Evolutionary conservation across 2,329 filamentous ascomycete species (phyloP).

Genomic region (Ophiostoma angusticollis): DNA sequence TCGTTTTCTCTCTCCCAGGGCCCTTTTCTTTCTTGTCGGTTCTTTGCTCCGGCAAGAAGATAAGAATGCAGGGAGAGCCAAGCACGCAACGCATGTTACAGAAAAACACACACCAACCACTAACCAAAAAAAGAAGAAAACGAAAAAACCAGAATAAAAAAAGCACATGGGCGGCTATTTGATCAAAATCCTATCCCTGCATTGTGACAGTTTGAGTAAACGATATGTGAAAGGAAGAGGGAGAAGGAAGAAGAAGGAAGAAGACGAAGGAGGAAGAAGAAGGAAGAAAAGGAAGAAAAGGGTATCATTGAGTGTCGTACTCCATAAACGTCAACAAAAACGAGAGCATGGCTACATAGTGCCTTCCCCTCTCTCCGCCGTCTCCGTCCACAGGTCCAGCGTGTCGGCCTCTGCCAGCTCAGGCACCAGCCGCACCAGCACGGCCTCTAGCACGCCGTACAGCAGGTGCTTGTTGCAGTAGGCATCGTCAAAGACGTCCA

Average conservation of each 20-base stretch:
- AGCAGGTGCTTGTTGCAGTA: conserved; percentile 91
- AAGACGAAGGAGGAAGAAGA: neutral
- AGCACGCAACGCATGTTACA: conserved; percentile 1
- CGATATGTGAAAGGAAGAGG: neutral
- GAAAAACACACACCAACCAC: conserved; percentile 6
- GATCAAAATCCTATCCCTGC: neutral
- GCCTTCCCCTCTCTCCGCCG: conserved; percentile 34
- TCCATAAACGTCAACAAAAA: too few relatives aligned
- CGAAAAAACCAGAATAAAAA: conserved; percentile 9
- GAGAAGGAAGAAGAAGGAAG: neutral
- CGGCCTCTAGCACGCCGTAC: conserved; percentile 67
- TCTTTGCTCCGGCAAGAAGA: neutral
- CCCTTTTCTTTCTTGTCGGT: neutral
- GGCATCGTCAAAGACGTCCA: conserved; percentile 64
- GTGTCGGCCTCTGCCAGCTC: conserved; percentile 65
- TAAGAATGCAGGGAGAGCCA: neutral
- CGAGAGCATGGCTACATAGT: neutral
- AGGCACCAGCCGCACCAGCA: conserved; percentile 72
- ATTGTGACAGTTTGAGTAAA: neutral
- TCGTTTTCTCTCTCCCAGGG: conserved; percentile 2
- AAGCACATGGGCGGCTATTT: conserved; percentile 14
- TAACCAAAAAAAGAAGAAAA: conserved; percentile 6
- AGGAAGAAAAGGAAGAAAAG: too few relatives aligned
- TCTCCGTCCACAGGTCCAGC: conserved; percentile 60
- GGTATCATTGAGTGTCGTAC: too few relatives aligned